These are phyloP conservation scores for Henningerozyma blattae DNA, from an alignment of 805 yeast genomes.

Conservation along the genomic window DNA sequence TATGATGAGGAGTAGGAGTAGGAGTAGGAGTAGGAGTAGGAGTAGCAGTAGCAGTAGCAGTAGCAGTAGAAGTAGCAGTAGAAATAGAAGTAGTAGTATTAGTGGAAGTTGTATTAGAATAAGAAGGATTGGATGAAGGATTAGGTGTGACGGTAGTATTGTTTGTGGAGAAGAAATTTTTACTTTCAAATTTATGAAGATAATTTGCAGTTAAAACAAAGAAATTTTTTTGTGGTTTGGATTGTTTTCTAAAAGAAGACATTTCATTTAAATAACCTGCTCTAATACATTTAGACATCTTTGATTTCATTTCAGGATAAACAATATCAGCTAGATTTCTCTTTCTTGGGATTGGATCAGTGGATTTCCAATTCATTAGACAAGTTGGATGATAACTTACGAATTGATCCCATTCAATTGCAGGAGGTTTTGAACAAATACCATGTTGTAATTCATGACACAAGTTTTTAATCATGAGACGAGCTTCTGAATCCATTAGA, in stretches of 20 bases:
- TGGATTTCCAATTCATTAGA: constrained; percentile 27
- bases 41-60: background rate
- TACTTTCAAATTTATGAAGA: constrained; percentile 50
- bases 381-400: constrained; percentile 35
- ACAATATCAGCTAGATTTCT: constrained; percentile 38
- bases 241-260: constrained; percentile 17
- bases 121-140: background rate
- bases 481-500: constrained; percentile 41
- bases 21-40: background rate
- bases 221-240: background rate
- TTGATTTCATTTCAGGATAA: constrained; percentile 43
- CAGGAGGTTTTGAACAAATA: constrained; percentile 43
- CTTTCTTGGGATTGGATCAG: constrained; percentile 28
- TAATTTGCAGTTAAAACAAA: constrained; percentile 54
- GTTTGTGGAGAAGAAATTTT: constrained; percentile 15
- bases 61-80: constrained; percentile 1
- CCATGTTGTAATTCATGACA: constrained; percentile 30
- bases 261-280: constrained; percentile 51
- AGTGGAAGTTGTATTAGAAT: background rate
- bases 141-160: background rate
- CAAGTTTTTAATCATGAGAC: constrained; percentile 42
- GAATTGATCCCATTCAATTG: constrained; percentile 60
- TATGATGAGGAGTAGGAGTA: background rate
- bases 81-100: background rate
- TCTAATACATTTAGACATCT: constrained; percentile 39